Evolutionary conservation across 768 basidiomycete genomes (phyloP).

Genomic region (Cyathus striatus): DNA sequence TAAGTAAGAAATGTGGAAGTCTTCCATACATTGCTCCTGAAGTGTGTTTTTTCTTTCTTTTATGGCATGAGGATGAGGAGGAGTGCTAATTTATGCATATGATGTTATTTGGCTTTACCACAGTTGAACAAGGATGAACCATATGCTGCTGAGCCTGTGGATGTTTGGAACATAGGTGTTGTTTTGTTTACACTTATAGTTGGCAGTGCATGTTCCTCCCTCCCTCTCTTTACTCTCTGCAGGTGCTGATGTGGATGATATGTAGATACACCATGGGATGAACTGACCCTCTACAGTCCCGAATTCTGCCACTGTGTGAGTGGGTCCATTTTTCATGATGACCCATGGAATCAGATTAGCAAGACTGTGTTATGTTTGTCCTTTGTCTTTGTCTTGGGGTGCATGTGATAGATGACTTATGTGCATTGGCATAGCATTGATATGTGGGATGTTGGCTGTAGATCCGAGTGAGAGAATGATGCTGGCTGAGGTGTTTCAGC

Average conservation of each 20-base stretch:
- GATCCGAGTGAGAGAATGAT: slow-evolving; percentile 66
- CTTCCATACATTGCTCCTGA: slow-evolving; percentile 94
- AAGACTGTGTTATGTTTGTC: slow-evolving; percentile 56
- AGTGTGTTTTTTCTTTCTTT: slow-evolving; percentile 30
- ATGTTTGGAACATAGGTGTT: slow-evolving; percentile 94
- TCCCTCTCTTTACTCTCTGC: too few species aligned
- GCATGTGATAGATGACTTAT: too few species aligned
- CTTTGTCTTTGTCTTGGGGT: too few species aligned
- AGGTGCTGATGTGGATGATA: too few species aligned
- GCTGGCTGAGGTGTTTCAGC: slow-evolving; percentile 39
- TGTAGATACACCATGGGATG: slow-evolving; percentile 98
- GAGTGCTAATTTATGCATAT: too few species aligned
- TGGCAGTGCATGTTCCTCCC: slow-evolving; percentile 91
- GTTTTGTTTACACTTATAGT: slow-evolving; percentile 88
- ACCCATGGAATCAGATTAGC: slow-evolving; percentile 75
- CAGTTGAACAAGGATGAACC: too few species aligned
- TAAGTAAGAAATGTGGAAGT: slow-evolving; percentile 87
- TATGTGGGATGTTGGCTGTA: slow-evolving; percentile 70
- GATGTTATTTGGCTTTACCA: too few species aligned
- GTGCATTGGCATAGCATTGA: slow-evolving; percentile 66
- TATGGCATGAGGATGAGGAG: too few species aligned
- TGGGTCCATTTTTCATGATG: slow-evolving; percentile 67
- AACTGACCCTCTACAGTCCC: slow-evolving; percentile 72
- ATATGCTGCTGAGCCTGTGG: too few species aligned
- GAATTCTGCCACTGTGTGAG: slow-evolving; percentile 77